Evolutionary conservation across 768 basidiomycete genomes (phyloP), one percentile per base, ranked within the genome.

Genomic region (Boletus pseudopeckii): DNA sequence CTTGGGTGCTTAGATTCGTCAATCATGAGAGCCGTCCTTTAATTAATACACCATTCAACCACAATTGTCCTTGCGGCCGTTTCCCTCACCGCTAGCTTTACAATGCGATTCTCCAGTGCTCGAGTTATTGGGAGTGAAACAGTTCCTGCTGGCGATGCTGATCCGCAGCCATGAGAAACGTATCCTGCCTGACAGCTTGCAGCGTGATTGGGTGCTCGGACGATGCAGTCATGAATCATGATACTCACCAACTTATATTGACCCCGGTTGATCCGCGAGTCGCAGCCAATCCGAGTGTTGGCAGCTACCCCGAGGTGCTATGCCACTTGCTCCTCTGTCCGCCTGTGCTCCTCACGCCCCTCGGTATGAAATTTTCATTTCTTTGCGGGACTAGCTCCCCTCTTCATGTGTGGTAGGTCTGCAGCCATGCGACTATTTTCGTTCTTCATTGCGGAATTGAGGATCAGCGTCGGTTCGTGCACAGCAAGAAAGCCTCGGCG

Each of bases 401-500:
- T 46, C 45, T 55, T 59, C 39, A 46, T 58, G 59, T 41, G 32
- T 51, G 45, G 42, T 46, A 54, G 39, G 55, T 45, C 44, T 42
- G 38, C 33, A 51, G 36, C 53, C 58, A 52, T 49, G 48, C 26
- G 49, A 58, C 49, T 47, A 49, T 59, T 57, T 52, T 47, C 53
- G 40, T 52, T 55, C 28, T 34, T 44, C 47, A 30, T 41, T n/a
- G 50, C 45, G 45, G 47, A 54, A 41, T 56, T 36, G 50, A 61
- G 46, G 66, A 68, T 69, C 67, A 60, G 49, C 69, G 57, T 69
- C 67, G 60, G 57, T 48, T 58, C 46, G 50, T 63, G 63, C 69
- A 72, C 69, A 71, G 71, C 66, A 71, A 57, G 50, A 50, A 45
- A 51, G 26, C 41, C 60, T 41, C 66, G 58, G 62, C 62, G 71